Evolutionary conservation across 2,329 filamentous ascomycete genomes (phyloP), one percentile per base, ranked within the genome.

Genomic region (Aspergillus unguis): DNA sequence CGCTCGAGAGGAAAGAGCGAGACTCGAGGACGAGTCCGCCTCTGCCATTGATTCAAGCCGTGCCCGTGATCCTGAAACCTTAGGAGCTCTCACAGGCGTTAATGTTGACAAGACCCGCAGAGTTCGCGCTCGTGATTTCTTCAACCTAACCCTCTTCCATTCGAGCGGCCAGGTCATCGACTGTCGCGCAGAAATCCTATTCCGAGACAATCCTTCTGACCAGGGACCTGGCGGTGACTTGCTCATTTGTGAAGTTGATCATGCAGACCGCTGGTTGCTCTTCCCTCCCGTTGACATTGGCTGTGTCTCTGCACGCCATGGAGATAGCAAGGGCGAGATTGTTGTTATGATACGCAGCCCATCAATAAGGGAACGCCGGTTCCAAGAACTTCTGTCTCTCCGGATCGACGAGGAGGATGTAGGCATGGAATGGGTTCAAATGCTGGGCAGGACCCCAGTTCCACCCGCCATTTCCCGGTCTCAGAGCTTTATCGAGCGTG

Each of bases 171-270:
- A 97, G 68, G 81, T 91, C 55, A 80, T 99, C 41, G 90, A 90
- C 62, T 96, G 94, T 66, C 88, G 88, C 61, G 84, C 96, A 11
- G 94, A 99, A 68, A 69, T 99, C 29, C 80, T 97, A 10, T 82
- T 92, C 58, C 84, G 94, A 65, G 92, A 97, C 65, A 90, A 90
- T 61, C 78, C 84, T 26, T 78, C 81, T n/a, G 81, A 83, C 44
- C 78, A 81, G 33, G 81, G 82, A 3, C 82, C 86, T 57, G 77
- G 82, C 44, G 91, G 92, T 5, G 94, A 99, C 69, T 69, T 99
- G n/a, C 81, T 99, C 25, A 87, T 99, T 52, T 92, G 92, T 60
- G 92, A 97, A 70, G 84, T 91, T n/a, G 90, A 91, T 41, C 81
- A 83, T 48, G 80, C 81, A 5, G 85, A 87, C 10, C 83, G 85